These are phyloP conservation scores for Penicillium malachiteum DNA, from an alignment of 495 filamentous ascomycete species.

Conservation along the genomic window DNA sequence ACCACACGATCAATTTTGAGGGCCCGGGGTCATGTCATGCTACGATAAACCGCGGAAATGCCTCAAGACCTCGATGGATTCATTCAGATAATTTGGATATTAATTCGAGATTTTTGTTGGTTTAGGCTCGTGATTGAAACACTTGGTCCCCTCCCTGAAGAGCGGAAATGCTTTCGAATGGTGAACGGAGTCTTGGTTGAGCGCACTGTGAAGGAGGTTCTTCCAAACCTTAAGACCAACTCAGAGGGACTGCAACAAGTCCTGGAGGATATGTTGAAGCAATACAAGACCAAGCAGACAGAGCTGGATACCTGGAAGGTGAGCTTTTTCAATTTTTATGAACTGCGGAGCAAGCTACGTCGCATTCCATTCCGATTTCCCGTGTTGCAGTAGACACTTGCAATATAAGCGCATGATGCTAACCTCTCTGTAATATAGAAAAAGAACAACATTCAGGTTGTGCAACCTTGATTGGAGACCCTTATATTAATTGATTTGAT, in stretches of 20 bases:
- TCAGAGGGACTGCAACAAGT: constrained; percentile 93
- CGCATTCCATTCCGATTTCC: too few relatives aligned
- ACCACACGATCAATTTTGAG: background rate
- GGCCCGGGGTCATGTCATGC: background rate
- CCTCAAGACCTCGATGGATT: too few relatives aligned
- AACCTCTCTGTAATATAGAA: constrained; percentile 57
- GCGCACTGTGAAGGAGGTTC: constrained; percentile 86
- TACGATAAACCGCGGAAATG: too few relatives aligned
- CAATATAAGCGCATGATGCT: background rate
- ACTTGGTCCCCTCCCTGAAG: constrained; percentile 73
- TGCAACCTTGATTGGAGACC: constrained; percentile 61
- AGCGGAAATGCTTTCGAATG: constrained; percentile 98
- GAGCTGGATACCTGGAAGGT: constrained; percentile 99
- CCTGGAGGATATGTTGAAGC: constrained; percentile 92
- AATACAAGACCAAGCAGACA: constrained; percentile 91
- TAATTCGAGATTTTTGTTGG: constrained; percentile 7
- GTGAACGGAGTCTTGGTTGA: constrained; percentile 96
- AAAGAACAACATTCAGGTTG: constrained; percentile 98
- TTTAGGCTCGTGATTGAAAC: constrained; percentile 92
- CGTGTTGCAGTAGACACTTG: too few relatives aligned
- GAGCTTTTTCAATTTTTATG: constrained; percentile 23
- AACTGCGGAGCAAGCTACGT: too few relatives aligned
- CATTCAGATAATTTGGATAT: background rate
- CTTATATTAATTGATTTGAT: constrained; percentile 18
- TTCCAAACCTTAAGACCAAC: constrained; percentile 90